Base-by-base conservation (phyloP, 805 yeast species). In the Tetrapisispora taiwanensis region DNA sequence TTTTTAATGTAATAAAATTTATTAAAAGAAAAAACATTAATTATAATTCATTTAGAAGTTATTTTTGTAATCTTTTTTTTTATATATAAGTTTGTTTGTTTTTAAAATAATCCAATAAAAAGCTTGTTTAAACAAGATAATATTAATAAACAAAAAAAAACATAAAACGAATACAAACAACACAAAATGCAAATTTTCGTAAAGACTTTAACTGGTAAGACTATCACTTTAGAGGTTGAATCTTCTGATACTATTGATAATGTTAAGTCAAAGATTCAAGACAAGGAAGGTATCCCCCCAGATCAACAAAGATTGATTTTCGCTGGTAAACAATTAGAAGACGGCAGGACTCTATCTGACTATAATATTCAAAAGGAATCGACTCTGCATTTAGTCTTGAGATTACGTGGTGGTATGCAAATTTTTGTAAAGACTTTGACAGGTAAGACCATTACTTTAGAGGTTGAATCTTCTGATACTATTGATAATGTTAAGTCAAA, bases 161-260 rank as follows among this genome's bases (percentile, higher is more conserved):
- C n/a, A n/a, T n/a, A n/a, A n/a, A n/a, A n/a, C n/a, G n/a, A n/a
- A n/a, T n/a, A n/a, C n/a, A n/a, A n/a, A n/a, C n/a, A n/a, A n/a
- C n/a, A n/a, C n/a, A n/a, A 66, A 55, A 85, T 85, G 94, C 95
- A 85, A 69, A 84, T 85, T 66, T 85, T 85, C 75, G 96, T 90
- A 69, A 89, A 90, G 77, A 88, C 97, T 69, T 78, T 90, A 66
- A 88, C 97, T 56, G 97, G 97, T 72, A 89, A 89, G 82, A 81
- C 97, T 66, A 89, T 90, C 73, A 87, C 95, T 52, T 74, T 85
- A 49, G 95, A 88, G 73, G 95, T 86, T 50, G 95, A 87, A 71
- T 86, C 96, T 44, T 84, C 95, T 39, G 96, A 87, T 74, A 86
- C 95, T 47, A 86, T 88, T 62, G 95, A 87, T 72, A 85, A 85